Conservation (phyloP, 2,329 filamentous ascomycete genomes). For the Seiridium unicorne region DNA sequence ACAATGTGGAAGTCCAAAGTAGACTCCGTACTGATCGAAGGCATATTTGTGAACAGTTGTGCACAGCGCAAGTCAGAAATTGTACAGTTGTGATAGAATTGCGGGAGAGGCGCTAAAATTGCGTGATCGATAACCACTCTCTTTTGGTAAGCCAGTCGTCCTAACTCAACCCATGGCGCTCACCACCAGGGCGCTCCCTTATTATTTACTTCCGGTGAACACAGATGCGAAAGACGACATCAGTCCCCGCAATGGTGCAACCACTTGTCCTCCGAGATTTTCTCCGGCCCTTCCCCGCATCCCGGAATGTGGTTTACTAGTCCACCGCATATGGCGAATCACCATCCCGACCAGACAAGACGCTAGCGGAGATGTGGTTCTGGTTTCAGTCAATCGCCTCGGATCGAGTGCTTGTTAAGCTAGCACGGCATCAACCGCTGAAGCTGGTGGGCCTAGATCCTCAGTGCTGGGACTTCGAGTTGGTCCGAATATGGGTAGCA, state of each 20-base stretch:
- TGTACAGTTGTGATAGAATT: not conserved
- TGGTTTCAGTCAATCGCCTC: not conserved
- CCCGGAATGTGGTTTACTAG: not conserved
- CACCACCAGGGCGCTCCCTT: not conserved
- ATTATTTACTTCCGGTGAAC: not conserved
- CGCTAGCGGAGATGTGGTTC: slow-evolving; percentile 10
- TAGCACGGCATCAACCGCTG: not conserved
- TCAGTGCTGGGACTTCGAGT: not conserved
- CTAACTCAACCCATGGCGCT: not conserved
- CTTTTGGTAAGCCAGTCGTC: slow-evolving; percentile 8
- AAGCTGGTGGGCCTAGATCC: not conserved
- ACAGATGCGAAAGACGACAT: slow-evolving; percentile 10
- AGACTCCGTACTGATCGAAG: slow-evolving; percentile 24
- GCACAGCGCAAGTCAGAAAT: not conserved
- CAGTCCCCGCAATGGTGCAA: slow-evolving; percentile 10
- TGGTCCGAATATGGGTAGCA: not conserved
- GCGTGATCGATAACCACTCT: slow-evolving; percentile 6
- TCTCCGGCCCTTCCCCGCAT: slow-evolving; percentile 12
- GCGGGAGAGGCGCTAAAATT: slow-evolving; percentile 3
- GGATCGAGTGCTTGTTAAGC: not conserved
- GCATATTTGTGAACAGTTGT: slow-evolving; percentile 26
- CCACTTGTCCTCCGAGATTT: slow-evolving; percentile 11
- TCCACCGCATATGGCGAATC: slow-evolving; percentile 3
- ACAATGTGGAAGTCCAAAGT: slow-evolving; percentile 16
- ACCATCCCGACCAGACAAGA: not conserved